Percentiles rank a stretch among this genome's conserved stretches.
Evolutionary conservation across 768 basidiomycete species (phyloP).

Genomic region (Leccinum truebloodii): DNA sequence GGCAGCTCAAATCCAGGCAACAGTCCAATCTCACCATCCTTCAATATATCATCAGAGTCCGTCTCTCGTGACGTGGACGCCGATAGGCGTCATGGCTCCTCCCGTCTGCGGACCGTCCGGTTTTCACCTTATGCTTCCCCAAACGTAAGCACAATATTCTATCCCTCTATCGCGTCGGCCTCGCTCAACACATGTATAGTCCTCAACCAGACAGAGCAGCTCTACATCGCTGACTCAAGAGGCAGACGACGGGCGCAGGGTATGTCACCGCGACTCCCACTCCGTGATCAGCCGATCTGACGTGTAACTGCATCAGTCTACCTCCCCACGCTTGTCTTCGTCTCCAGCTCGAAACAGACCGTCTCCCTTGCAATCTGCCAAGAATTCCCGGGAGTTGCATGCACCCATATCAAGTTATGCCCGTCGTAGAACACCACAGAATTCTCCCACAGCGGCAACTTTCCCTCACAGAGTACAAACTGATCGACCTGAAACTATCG

Average conservation of each 20-base stretch:
- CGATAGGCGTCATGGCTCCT: constrained; percentile 30
- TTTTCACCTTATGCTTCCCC: constrained; percentile 34
- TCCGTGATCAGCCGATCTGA: constrained; percentile 36
- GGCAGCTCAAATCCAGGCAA: constrained; percentile 29
- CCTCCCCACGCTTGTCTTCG: constrained; percentile 40
- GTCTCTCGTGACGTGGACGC: constrained; percentile 30
- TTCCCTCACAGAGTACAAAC: constrained; percentile 45
- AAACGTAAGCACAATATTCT: constrained; percentile 21
- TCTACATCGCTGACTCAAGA: constrained; percentile 40
- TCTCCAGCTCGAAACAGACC: constrained; percentile 46
- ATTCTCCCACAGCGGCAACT: constrained; percentile 67
- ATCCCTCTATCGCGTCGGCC: background rate
- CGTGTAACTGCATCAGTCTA: constrained; percentile 25
- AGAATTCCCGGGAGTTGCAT: constrained; percentile 54
- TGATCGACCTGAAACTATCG: constrained; percentile 33
- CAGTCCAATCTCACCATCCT: constrained; percentile 35
- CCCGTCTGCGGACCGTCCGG: constrained; percentile 29
- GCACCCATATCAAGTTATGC: constrained; percentile 80
- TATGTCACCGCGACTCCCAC: constrained; percentile 36
- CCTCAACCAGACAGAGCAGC: constrained; percentile 47
- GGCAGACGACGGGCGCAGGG: constrained; percentile 26
- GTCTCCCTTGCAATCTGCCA: constrained; percentile 46
- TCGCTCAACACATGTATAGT: constrained; percentile 29
- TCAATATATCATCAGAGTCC: constrained; percentile 36
- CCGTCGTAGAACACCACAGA: constrained; percentile 75